Percentiles rank a stretch among this genome's conserved stretches.
These are phyloP conservation scores for Salmacisia buchloeana DNA, from an alignment of 1,284 basidiomycete genomes.

Conservation along the genomic window DNA sequence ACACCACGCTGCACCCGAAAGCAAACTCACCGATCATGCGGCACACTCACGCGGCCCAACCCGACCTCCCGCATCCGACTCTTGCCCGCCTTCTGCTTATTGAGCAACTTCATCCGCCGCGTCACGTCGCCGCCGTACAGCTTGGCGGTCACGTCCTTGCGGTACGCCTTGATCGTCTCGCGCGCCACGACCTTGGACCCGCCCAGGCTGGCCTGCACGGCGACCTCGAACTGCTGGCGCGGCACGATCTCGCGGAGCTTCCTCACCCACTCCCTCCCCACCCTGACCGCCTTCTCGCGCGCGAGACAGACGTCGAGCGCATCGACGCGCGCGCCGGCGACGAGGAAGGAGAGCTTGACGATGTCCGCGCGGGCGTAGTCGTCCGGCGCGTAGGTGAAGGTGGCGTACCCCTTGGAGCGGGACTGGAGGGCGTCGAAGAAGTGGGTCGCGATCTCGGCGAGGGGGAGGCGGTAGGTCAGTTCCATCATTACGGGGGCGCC, in stretches of 20 bases:
- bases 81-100: slow-evolving; percentile 48
- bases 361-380: slow-evolving; percentile 39
- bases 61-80: slow-evolving; percentile 41
- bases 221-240: slow-evolving; percentile 83
- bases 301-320: slow-evolving; percentile 45
- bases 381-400: slow-evolving; percentile 43
- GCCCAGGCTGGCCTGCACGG: slow-evolving; percentile 61
- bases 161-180: slow-evolving; percentile 58
- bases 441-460: slow-evolving; percentile 47
- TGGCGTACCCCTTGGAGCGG: slow-evolving; percentile 45
- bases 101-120: slow-evolving; percentile 13
- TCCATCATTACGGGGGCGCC: slow-evolving; percentile 19
- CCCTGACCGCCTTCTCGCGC: slow-evolving; percentile 33
- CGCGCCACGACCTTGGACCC: slow-evolving; percentile 81
- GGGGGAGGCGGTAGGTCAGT: slow-evolving; percentile 42
- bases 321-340: slow-evolving; percentile 40
- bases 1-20: neutral
- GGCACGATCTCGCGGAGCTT: slow-evolving; percentile 58
- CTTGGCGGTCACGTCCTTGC: slow-evolving; percentile 62
- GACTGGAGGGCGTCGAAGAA: slow-evolving; percentile 50
- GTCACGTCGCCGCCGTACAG: neutral
- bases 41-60: slow-evolving; percentile 42
- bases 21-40: slow-evolving; percentile 16
- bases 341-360: slow-evolving; percentile 40
- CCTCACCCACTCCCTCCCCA: slow-evolving; percentile 35